Base-by-base conservation (phyloP, 768 basidiomycete genomes). In the Leccinum incarnatum region DNA sequence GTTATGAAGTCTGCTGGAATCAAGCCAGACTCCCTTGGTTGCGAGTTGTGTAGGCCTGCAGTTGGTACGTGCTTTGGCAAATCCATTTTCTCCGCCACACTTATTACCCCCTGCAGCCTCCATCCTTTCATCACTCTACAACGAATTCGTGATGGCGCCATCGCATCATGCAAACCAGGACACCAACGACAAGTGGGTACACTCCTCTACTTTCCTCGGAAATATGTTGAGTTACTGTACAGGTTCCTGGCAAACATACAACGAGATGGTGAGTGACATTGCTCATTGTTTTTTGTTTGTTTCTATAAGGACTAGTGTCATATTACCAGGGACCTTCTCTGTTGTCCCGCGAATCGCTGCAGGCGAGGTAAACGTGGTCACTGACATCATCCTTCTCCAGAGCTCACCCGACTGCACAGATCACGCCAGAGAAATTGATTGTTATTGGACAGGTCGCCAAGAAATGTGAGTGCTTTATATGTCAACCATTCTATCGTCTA, bases 11-110 rank as follows among this genome's bases (percentile, higher is more conserved):
- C 74, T 7, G 75, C 72, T 3, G 87, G 86, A 19, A 72, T 76
- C 21, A 76, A 77, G 40, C 72, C 76, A 34, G 73, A 79, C 46
- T 75, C 83, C 0, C 62, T 85, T 6, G 89, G 89, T 2, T 91
- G 89, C 62, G 89, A 90, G 71, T 70, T 85, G 23, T 91, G 89
- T 74, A 88, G 86, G 64, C 89, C 89, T 4, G 82, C 80, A 6
- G 76, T 89, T 32, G 88, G 80, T 27, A 80, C 25, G 56, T 47
- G n/a, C 17, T 10, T 40, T 40, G 9, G 40, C 17, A 40, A n/a
- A 40, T 40, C n/a, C 2, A 40, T 40, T 40, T 17, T 40, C 40
- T 40, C 17, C 17, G 40, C 17, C 9, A 40, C 40, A 40, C 37
- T 56, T 17, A 57, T 14, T 12, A 2, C 6, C 17, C 2, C 3